Evolutionary conservation across 2,329 filamentous ascomycete species (phyloP).

Genomic region (Leptographium galeiforme): DNA sequence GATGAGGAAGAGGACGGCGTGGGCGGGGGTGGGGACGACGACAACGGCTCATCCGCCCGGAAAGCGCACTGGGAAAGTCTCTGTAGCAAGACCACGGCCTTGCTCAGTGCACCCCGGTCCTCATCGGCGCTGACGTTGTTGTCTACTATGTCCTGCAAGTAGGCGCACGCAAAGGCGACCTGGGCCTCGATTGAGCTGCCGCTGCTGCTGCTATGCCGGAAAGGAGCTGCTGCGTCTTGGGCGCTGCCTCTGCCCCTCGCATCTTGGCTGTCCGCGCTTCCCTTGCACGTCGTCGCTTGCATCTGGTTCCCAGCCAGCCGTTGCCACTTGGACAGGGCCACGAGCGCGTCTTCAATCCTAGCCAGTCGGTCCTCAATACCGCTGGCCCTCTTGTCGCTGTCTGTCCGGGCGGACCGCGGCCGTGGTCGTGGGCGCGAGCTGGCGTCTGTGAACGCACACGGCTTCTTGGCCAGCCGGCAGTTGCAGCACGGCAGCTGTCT

Average conservation of each 20-base stretch:
- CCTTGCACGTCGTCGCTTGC: background rate
- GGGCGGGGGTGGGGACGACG: background rate
- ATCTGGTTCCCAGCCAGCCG: background rate
- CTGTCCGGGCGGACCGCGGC: background rate
- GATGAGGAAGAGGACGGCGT: background rate
- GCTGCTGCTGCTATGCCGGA: background rate
- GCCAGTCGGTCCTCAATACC: background rate
- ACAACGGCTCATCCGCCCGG: background rate
- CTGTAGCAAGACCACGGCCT: background rate
- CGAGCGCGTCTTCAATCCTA: background rate
- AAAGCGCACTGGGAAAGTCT: background rate
- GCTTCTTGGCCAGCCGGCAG: slow-evolving; percentile 1
- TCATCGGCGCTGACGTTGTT: background rate
- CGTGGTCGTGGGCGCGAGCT: background rate
- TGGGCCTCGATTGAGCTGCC: slow-evolving; percentile 2
- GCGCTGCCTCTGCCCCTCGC: background rate
- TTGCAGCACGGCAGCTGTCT: slow-evolving; percentile 2
- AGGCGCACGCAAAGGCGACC: background rate
- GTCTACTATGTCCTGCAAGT: background rate
- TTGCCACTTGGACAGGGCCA: background rate
- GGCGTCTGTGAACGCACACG: background rate
- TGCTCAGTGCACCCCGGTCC: background rate
- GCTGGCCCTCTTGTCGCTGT: background rate
- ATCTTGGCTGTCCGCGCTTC: background rate
- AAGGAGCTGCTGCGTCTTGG: too few relatives aligned